These are phyloP conservation scores for Chrysoporthe deuterocubensis DNA, from an alignment of 2,329 filamentous ascomycete species.

Conservation along the genomic window DNA sequence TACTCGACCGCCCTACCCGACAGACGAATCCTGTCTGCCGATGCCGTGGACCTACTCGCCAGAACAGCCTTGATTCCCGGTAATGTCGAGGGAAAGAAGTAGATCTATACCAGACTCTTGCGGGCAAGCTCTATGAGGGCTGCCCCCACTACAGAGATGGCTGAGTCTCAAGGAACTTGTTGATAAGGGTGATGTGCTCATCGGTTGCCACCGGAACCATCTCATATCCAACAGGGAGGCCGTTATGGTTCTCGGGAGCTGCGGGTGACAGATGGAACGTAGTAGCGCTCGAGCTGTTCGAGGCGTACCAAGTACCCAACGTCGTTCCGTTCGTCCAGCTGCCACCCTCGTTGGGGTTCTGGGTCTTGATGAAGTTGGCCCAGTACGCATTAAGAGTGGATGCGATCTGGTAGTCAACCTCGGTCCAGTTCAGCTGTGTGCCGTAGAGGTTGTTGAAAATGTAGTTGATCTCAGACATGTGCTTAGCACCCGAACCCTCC, in stretches of 20 bases:
- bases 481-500: neutral
- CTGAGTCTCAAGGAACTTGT: neutral
- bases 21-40: no score
- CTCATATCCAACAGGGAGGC: neutral
- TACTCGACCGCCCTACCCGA: no score
- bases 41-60: no score
- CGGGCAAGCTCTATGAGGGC: no score
- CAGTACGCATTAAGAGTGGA: neutral
- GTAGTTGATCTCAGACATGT: conserved; percentile 6
- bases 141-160: neutral
- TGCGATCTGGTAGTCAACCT: conserved; percentile 4
- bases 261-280: conserved; percentile 1
- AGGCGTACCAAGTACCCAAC: neutral
- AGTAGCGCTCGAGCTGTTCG: neutral
- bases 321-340: conserved; percentile 3
- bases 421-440: conserved; percentile 3
- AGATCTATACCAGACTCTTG: no score
- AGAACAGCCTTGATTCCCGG: no score
- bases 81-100: no score
- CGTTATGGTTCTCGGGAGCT: neutral
- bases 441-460: conserved; percentile 7
- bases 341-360: neutral
- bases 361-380: conserved; percentile 8
- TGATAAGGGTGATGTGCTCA: conserved; percentile 1
- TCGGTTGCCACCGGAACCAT: neutral